phyloP scores from a whole-genome alignment of 1,139 yeast genomes.

The Geotrichum bryndzae region DNA sequence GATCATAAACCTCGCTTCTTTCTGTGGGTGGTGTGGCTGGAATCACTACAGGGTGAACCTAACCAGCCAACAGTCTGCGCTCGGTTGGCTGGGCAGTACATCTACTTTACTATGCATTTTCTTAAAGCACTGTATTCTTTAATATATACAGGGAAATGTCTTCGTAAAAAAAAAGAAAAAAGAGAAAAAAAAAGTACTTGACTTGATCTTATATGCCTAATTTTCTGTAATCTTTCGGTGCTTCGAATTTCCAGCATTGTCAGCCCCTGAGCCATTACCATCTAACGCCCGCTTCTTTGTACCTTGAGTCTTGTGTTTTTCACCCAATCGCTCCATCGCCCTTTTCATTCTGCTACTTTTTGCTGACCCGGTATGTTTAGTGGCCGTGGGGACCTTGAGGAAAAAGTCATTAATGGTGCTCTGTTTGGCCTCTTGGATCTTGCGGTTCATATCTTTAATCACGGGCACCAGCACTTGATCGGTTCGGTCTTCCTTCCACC shows the following conservation, averaged over 20 bases:
- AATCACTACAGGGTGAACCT: no score
- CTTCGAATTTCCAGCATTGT: not conserved
- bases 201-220: no score
- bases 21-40: no score
- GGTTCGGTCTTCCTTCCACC: constrained; percentile 44
- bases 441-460: constrained; percentile 60
- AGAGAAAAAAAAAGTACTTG: no score
- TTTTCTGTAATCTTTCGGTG: not conserved
- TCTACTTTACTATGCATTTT: no score
- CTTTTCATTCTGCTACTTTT: constrained; percentile 6
- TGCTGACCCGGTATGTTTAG: not conserved
- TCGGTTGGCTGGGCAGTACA: no score
- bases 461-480: constrained; percentile 89
- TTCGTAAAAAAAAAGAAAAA: no score
- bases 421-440: not conserved
- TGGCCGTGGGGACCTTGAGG: not conserved
- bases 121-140: no score
- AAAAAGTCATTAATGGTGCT: not conserved
- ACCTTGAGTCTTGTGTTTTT: not conserved
- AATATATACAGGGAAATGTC: no score
- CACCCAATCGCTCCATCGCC: constrained; percentile 7
- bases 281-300: not conserved
- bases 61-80: no score
- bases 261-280: not conserved
- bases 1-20: no score